Percentiles rank a stretch among this genome's conserved stretches.
Evolutionary conservation across 441 rosid species (phyloP).

Genomic region (Pelargonium myrrhifolium): DNA sequence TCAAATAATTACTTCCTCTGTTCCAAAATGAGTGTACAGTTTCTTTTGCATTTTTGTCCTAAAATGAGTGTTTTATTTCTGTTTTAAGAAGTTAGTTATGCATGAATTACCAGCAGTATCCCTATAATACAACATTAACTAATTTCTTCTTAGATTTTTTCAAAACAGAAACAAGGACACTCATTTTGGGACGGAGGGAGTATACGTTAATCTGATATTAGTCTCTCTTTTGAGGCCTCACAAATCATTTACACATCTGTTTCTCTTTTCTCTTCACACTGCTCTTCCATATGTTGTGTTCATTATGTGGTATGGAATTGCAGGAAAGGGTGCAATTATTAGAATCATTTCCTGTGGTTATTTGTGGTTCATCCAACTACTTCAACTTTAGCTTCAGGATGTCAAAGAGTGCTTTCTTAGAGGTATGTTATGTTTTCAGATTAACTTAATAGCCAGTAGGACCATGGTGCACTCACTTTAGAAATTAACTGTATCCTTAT

Average conservation of each 20-base stretch:
- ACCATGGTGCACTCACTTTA: neutral
- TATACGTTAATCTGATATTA: neutral
- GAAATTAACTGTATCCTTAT: neutral
- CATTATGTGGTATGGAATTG: slow-evolving; percentile 18
- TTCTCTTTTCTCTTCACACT: neutral
- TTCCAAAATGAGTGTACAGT: no score
- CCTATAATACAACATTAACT: no score
- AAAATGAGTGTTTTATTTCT: no score
- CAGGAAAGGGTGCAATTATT: slow-evolving; percentile 54
- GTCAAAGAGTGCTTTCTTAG: slow-evolving; percentile 46
- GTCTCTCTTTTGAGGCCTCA: neutral
- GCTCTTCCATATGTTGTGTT: slow-evolving; percentile 12
- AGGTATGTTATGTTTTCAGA: slow-evolving; percentile 41
- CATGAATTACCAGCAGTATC: no score
- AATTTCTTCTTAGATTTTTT: no score
- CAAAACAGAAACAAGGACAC: no score
- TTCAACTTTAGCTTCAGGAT: slow-evolving; percentile 69
- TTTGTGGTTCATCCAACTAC: slow-evolving; percentile 43
- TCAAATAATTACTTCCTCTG: no score
- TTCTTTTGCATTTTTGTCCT: no score
- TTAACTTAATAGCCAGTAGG: slow-evolving; percentile 2
- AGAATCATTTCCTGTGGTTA: slow-evolving; percentile 57
- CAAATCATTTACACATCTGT: neutral
- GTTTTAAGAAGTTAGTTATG: no score
- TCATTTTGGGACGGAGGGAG: no score